Conservation (phyloP, 148 eudicot genomes). For the Camellia lanceoleosa region DNA sequence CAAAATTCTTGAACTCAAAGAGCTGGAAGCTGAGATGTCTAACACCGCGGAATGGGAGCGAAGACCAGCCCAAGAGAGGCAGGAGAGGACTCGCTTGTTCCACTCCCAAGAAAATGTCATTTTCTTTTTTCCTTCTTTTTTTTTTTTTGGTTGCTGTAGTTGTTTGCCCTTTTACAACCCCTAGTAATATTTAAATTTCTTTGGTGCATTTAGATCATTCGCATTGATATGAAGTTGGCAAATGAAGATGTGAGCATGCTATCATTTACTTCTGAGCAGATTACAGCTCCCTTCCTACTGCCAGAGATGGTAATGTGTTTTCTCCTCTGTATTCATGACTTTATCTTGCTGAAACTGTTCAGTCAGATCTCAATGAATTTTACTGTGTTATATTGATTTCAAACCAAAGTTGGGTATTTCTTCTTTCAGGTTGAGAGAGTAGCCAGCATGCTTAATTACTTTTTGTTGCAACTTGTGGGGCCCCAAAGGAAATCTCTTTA, state of each 20-base stretch:
- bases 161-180: neutral
- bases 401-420: neutral
- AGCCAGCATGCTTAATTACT: conserved; percentile 96
- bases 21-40: conserved; percentile 95
- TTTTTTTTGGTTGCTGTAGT: neutral
- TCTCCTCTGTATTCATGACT: neutral
- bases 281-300: conserved; percentile 82
- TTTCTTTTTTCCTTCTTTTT: neutral
- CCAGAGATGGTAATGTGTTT: conserved; percentile 74
- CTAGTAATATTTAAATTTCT: conserved; percentile 8
- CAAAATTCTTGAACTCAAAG: conserved; percentile 95
- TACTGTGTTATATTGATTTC: neutral
- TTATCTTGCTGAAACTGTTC: neutral
- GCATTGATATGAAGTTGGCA: conserved; percentile 95
- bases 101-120: conserved; percentile 94
- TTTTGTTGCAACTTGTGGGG: conserved; percentile 89
- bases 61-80: conserved; percentile 93
- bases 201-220: conserved; percentile 62
- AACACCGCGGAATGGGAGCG: conserved; percentile 92
- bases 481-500: conserved; percentile 91
- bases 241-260: conserved; percentile 95
- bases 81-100: conserved; percentile 91
- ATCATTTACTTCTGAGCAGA: conserved; percentile 94
- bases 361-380: neutral
- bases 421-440: conserved; percentile 86